Evolutionary conservation across 495 filamentous ascomycete species (phyloP).

Genomic region (Tuber aestivum): DNA sequence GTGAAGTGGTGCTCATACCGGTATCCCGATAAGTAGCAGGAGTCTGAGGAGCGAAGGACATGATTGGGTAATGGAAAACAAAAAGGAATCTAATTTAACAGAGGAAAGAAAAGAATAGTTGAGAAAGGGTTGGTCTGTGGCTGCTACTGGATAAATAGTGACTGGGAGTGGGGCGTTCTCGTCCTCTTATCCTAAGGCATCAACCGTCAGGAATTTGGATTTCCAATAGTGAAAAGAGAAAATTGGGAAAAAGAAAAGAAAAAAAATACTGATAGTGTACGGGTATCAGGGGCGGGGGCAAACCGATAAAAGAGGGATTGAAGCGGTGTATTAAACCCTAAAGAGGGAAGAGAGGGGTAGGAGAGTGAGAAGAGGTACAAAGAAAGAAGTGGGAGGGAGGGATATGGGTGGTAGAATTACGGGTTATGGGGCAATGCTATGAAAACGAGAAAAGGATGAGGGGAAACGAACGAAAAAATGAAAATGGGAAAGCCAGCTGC

Average conservation of each 20-base stretch:
- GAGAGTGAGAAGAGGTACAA: neutral
- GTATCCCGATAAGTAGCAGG: slow-evolving; percentile 10
- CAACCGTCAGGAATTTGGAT: neutral
- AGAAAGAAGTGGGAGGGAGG: slow-evolving; percentile 12
- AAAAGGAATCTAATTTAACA: neutral
- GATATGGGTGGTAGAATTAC: slow-evolving; percentile 25
- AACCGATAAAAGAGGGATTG: slow-evolving; percentile 24
- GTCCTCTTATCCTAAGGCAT: neutral
- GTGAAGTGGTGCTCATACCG: neutral
- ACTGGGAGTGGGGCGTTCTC: neutral
- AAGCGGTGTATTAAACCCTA: slow-evolving; percentile 31
- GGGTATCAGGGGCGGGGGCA: slow-evolving; percentile 17
- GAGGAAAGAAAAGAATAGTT: neutral
- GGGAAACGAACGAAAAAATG: neutral
- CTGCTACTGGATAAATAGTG: neutral
- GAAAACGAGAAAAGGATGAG: neutral
- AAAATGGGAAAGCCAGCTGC: neutral
- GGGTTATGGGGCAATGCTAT: slow-evolving; percentile 17
- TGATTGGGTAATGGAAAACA: neutral
- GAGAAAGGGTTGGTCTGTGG: neutral
- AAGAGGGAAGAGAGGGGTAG: neutral
- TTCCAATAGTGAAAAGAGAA: neutral
- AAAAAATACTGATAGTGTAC: neutral
- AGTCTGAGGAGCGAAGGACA: slow-evolving; percentile 19
- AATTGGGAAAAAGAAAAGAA: neutral